Evolutionary conservation across 2,329 filamentous ascomycete species (phyloP), one percentile per base, ranked within the genome.

Genomic region (Hypomyces perniciosus): DNA sequence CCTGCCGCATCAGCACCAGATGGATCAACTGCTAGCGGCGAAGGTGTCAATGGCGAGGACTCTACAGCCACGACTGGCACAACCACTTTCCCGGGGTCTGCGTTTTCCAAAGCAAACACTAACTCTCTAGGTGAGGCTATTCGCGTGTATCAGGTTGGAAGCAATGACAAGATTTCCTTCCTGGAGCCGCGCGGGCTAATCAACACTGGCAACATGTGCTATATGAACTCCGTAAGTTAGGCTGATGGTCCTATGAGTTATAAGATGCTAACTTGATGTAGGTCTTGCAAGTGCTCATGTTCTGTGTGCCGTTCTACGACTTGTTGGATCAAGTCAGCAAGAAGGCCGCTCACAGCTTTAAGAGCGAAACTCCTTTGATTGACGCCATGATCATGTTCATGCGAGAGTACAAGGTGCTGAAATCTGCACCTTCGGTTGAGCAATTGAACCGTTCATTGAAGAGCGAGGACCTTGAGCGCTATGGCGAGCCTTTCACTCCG

Each of bases 191-290:
- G 92, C 58, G 93, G 93, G 44, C 79, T 99, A 63, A 88, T 96
- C 59, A 99, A 99, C 71, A 95, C 92, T 38, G 93, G 93, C 45
- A 97, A 99, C 66, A 95, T 97, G 88, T 99, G 93, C 71, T 99
- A 99, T 72, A 97, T 99, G 93, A 99, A 97, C 75, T 96, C 93
- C 56, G 92, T 96, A 78, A 72, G 88, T 73, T n/a, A 12, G n/a
- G 8, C 4, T 8, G 27, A 27, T n/a, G 8, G 4, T 42, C 8
- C 26, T 31, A 13, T 44, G 20, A 5, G n/a, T 29, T 13, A 5
- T 7, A 4, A 5, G 8, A 49, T 59, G 53, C 70, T 78, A 63
- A 79, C 59, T 30, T 35, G 6, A 6, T 44, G 5, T 58, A 96
- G 90, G 85, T 97, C 68, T 79, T 99, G 58, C 93, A 99, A 85